These are phyloP conservation scores for Clavispora carvajalis DNA, from an alignment of 805 yeast species.

Conservation along the genomic window DNA sequence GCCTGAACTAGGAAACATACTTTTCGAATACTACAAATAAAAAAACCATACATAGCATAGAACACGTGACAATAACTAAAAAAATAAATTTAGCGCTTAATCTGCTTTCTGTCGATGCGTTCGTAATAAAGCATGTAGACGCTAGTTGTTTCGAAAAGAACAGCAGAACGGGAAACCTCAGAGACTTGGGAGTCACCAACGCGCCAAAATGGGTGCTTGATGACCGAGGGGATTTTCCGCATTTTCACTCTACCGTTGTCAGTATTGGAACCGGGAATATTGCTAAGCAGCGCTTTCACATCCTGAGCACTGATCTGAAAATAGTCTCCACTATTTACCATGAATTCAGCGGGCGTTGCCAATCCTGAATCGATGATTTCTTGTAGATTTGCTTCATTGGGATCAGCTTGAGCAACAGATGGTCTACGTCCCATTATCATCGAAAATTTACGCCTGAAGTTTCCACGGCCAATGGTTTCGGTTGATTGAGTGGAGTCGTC, in stretches of 20 bases:
- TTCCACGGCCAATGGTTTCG: constrained; percentile 18
- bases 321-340: constrained; percentile 27
- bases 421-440: constrained; percentile 40
- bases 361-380: constrained; percentile 36
- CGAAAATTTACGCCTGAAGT: constrained; percentile 32
- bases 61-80: background rate
- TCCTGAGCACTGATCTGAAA: constrained; percentile 20
- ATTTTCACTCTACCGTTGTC: constrained; percentile 24
- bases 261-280: constrained; percentile 5
- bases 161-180: constrained; percentile 55
- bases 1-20: constrained; percentile 21
- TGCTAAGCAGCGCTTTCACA: constrained; percentile 10
- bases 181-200: constrained; percentile 70
- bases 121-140: constrained; percentile 87
- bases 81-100: constrained; percentile 1
- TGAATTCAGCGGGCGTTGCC: constrained; percentile 38
- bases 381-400: constrained; percentile 29
- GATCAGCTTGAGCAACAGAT: constrained; percentile 34
- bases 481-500: constrained; percentile 9
- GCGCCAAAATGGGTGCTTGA: constrained; percentile 73
- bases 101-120: constrained; percentile 31
- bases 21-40: background rate
- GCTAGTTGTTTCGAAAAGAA: constrained; percentile 64
- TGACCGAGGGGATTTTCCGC: constrained; percentile 51
- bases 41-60: background rate